Base-by-base conservation (phyloP, 768 basidiomycete genomes). In the Antrodiella citrinella region DNA sequence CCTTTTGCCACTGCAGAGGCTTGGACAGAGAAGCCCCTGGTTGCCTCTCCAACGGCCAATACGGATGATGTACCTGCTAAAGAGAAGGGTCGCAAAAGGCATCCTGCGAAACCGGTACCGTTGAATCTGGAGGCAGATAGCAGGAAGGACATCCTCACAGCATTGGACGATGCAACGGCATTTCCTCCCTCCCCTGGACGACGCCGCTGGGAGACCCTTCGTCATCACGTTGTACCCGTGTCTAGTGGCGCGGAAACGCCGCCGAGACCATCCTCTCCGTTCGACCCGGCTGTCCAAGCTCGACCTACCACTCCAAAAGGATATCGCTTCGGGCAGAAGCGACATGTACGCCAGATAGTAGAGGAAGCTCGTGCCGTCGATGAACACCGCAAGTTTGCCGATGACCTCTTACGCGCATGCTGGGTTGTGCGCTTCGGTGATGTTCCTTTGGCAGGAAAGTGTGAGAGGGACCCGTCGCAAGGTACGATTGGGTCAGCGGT, bases 321-420 rank as follows among this genome's bases (percentile, higher is more conserved):
- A 5, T 54, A 55, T 15, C 52, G 59, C 12, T 60, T 60, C 26
- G 60, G 60, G 13, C 53, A 54, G 52, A 59, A 55, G 38, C 54
- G 53, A 19, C 41, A n/a, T 9, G 21, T 43, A 43, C 54, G 59
- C 12, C 81, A 86, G 20, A 77, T 84, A 11, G 83, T 85, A 1
- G 84, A 86, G 26, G 73, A 80, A 22, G 81, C 78, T 48, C 68
- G 71, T 38, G 67, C 68, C 18, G 64, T 69, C 0, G 77, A 80
- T 40, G 76, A 81, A 44, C 63, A 66, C 13, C 70, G 69, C 12
- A 73, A 69, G 55, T 74, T 85, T 45, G 69, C 74, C 3, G 73
- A 75, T 48, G 82, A 84, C 26, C 66, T 88, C 2, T 66, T 73
- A 53, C 74, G 68, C 50, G 74, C 80, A 2, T 84, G 79, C 57